Evolutionary conservation across 768 basidiomycete genomes (phyloP).

Genomic region (Boletus reticulatus): DNA sequence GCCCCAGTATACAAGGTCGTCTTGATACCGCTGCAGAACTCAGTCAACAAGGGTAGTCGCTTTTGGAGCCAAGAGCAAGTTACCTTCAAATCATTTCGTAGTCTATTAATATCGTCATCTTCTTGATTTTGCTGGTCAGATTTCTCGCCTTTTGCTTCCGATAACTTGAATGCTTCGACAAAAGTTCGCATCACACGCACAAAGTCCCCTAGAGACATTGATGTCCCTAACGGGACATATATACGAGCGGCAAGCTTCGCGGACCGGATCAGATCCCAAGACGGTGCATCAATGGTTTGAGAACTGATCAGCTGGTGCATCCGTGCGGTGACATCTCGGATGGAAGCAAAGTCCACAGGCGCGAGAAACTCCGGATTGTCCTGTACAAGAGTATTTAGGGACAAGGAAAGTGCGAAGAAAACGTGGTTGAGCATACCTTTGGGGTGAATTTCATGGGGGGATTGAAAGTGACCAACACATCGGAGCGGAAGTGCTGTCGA

Average conservation of each 20-base stretch:
- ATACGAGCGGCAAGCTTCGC: slow-evolving; percentile 77
- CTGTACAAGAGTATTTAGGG: slow-evolving; percentile 33
- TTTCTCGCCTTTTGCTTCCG: slow-evolving; percentile 29
- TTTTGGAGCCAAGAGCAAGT: background rate
- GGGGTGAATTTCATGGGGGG: slow-evolving; percentile 64
- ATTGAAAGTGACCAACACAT: slow-evolving; percentile 83
- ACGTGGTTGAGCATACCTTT: slow-evolving; percentile 39
- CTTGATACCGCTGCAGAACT: slow-evolving; percentile 62
- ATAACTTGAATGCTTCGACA: slow-evolving; percentile 68
- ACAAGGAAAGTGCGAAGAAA: background rate
- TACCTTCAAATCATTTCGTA: slow-evolving; percentile 64
- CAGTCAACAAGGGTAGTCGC: background rate
- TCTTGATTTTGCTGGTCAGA: slow-evolving; percentile 22
- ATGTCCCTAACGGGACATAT: slow-evolving; percentile 86
- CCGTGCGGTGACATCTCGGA: slow-evolving; percentile 57
- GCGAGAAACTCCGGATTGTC: slow-evolving; percentile 68
- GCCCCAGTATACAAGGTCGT: slow-evolving; percentile 60
- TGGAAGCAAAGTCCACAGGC: slow-evolving; percentile 60
- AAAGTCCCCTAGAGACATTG: slow-evolving; percentile 81
- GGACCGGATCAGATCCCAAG: slow-evolving; percentile 74
- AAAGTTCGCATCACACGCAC: slow-evolving; percentile 75
- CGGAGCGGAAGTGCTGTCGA: slow-evolving; percentile 83
- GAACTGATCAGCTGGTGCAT: slow-evolving; percentile 70
- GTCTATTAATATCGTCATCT: slow-evolving; percentile 28
- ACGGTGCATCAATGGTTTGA: slow-evolving; percentile 81